phyloP scores from a whole-genome alignment of 2,329 filamentous ascomycete species.

The Alternaria consortialis region DNA sequence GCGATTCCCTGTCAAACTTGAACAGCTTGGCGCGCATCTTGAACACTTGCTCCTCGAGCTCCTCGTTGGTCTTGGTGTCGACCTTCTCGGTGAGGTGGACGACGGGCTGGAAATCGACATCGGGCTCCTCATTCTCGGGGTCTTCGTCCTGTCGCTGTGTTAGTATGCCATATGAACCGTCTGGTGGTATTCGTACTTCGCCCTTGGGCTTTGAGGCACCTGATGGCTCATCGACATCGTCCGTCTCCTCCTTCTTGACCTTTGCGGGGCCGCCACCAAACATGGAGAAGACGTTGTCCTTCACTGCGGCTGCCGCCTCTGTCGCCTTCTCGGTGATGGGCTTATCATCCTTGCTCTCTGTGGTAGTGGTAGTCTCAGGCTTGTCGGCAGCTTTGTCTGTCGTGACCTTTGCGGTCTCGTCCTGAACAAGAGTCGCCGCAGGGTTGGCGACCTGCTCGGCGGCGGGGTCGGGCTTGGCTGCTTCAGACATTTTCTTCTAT shows the following conservation, averaged over 20 bases:
- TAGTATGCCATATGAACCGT: slow-evolving; percentile 11
- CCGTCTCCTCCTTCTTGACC: slow-evolving; percentile 85
- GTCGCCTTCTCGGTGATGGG: slow-evolving; percentile 52
- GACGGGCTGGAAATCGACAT: slow-evolving; percentile 97
- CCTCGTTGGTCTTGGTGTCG: slow-evolving; percentile 97
- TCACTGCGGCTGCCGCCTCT: slow-evolving; percentile 53
- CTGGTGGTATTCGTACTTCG: slow-evolving; percentile 53
- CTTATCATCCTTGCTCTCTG: slow-evolving; percentile 61
- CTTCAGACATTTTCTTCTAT: slow-evolving; percentile 47
- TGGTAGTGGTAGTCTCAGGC: slow-evolving; percentile 19
- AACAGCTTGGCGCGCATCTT: slow-evolving; percentile 99
- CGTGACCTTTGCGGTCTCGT: slow-evolving; percentile 57
- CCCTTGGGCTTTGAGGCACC: slow-evolving; percentile 71
- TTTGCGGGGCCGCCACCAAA: slow-evolving; percentile 98
- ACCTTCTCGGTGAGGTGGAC: slow-evolving; percentile 96
- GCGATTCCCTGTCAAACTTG: slow-evolving; percentile 90
- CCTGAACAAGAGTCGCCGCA: slow-evolving; percentile 52
- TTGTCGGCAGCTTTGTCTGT: slow-evolving; percentile 48
- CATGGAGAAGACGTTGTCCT: slow-evolving; percentile 88
- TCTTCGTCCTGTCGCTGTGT: slow-evolving; percentile 67
- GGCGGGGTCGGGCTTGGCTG: slow-evolving; percentile 53
- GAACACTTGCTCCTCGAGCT: slow-evolving; percentile 95
- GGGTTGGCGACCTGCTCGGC: slow-evolving; percentile 51
- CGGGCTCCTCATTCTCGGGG: slow-evolving; percentile 88
- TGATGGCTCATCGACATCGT: slow-evolving; percentile 76